Base-by-base conservation (phyloP, 331 rosid genomes). In the Malus hybrid region DNA sequence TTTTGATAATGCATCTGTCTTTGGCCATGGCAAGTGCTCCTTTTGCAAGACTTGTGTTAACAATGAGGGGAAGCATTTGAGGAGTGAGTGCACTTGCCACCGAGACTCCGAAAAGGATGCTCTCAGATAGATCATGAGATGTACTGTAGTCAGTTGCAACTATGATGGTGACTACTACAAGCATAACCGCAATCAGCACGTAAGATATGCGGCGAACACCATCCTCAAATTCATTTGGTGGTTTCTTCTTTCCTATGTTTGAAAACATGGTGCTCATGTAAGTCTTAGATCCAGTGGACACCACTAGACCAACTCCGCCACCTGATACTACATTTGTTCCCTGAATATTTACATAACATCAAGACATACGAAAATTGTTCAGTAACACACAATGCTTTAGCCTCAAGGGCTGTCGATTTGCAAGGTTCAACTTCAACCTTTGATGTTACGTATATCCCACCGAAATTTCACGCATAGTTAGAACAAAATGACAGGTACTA, bases 61-160 rank as follows among this genome's bases (percentile, higher is more conserved):
- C 75, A 44, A 92, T 88, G 70, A 92, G 89, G 15, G 96, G 96
- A 67, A 92, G 92, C 97, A 92, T 92, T 65, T 92, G 97, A 79
- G 97, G 97, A 86, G 93, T 92, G 74, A 89, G 89, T 32, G 93
- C 96, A 80, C 93, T 86, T 54, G 97, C 93, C 67, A 92, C 96
- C 7, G 97, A 85, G 78, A 88, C 79, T 39, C 90, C 95, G 15
- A 92, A 92, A 72, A 92, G 79, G 60, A 85, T 1, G 64, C 97
- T 89, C 6, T 2, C 44, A 78, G 87, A 79, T 79, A 86, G 84
- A 76, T 61, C 2, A 44, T 20, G 62, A 73, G 88, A 86, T 46
- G 93, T 71, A 42, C 15, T 52, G 93, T 85, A 89, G 74, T 83
- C 85, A 56, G 72, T 70, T 62, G 81, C 69, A 76, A 86, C 80